Percentiles rank a stretch among this genome's conserved stretches.
Evolutionary conservation across 805 yeast genomes (phyloP).

Genomic region (Metschnikowia lunata): DNA sequence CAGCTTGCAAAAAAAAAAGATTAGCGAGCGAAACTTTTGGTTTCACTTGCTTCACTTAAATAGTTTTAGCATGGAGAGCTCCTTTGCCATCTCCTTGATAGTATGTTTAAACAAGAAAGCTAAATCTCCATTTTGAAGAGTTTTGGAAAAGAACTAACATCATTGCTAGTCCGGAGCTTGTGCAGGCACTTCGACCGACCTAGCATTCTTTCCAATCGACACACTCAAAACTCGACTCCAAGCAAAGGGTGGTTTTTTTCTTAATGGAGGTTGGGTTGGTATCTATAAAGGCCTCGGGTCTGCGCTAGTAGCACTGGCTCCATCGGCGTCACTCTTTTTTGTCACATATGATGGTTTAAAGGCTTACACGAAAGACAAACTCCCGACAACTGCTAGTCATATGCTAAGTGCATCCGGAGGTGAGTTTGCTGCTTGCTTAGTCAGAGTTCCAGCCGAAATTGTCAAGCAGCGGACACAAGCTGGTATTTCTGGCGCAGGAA

Average conservation of each 20-base stretch:
- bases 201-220: slow-evolving; percentile 93
- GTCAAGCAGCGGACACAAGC: slow-evolving; percentile 90
- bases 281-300: slow-evolving; percentile 91
- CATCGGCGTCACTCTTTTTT: slow-evolving; percentile 47
- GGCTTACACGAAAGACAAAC: slow-evolving; percentile 30
- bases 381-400: slow-evolving; percentile 47
- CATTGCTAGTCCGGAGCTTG: slow-evolving; percentile 70
- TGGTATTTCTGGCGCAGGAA: slow-evolving; percentile 30
- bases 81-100: slow-evolving; percentile 29
- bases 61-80: slow-evolving; percentile 23
- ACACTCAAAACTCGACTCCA: slow-evolving; percentile 92
- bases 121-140: background rate
- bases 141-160: background rate
- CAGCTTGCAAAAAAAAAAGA: background rate
- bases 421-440: slow-evolving; percentile 88
- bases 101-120: slow-evolving; percentile 20
- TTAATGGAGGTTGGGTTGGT: slow-evolving; percentile 90
- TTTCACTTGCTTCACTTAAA: too few relatives aligned
- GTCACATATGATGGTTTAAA: slow-evolving; percentile 82
- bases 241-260: slow-evolving; percentile 91
- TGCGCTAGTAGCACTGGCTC: slow-evolving; percentile 92
- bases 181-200: slow-evolving; percentile 94
- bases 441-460: slow-evolving; percentile 95
- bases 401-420: slow-evolving; percentile 89
- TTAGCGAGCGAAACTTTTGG: too few relatives aligned